Evolutionary conservation across 192 early-diverging fungal genomes (phyloP), one percentile per base, ranked within the genome.

Genomic region (Coemansia sp.): DNA sequence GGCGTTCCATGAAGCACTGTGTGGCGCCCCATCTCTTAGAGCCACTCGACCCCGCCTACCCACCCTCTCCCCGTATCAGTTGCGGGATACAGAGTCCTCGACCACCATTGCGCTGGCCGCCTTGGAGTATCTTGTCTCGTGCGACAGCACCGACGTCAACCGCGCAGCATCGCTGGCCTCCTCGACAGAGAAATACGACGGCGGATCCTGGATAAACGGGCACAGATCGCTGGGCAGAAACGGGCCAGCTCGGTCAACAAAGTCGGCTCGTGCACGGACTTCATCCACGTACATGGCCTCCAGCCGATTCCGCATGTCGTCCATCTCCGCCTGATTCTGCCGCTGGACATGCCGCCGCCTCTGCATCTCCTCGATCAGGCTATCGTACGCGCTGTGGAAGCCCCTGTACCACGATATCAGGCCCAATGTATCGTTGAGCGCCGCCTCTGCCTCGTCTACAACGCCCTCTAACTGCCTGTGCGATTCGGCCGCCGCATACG

Each of bases 181-280:
- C 32, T 81, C 79, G 11, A 81, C 67, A 5, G 53, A 58, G 60
- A 73, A 81, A 63, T 59, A 54, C 0, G 61, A 50, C n/a, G 79
- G 79, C 67, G 79, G 79, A 67, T 81, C 79, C 64, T 81, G 79
- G 33, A 81, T 81, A 55, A 81, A 81, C 59, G 79, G 79, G 9
- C 79, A 81, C 73, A 81, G 61, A 53, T 81, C 79, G 57, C 79
- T 81, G n/a, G 79, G 79, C 61, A 81, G 38, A 19, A 66, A 81
- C 38, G 66, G 68, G 1, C 79, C 79, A 3, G 63, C 70, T 57
- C 63, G 46, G n/a, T 72, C 73, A 20, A 81, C 79, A 67, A 81
- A 81, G 61, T 32, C 66, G 8, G 69, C 66, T 0, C 79, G 62
- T 53, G 41, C 33, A 11, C 62, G 49, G 52, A 81, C 59, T 53